These are phyloP conservation scores for Liriodendron chinense DNA, from an alignment of 164 flowering plant genomes.

Conservation along the genomic window DNA sequence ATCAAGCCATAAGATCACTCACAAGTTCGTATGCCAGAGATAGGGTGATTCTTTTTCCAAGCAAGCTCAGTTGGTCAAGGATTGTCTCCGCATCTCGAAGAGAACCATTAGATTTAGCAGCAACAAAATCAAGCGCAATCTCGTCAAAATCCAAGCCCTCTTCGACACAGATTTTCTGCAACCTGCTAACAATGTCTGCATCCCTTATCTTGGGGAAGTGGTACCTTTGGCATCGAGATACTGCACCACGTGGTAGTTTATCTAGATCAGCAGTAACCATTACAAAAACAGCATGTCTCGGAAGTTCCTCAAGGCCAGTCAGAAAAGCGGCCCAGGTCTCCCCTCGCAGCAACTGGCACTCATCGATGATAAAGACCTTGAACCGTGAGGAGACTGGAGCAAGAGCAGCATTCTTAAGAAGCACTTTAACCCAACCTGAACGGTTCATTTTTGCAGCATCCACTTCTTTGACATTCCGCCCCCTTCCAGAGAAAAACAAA, in stretches of 20 bases:
- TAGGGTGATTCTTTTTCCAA: slow-evolving; percentile 71
- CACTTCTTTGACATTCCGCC: slow-evolving; percentile 63
- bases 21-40: slow-evolving; percentile 77
- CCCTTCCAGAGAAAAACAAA: slow-evolving; percentile 59
- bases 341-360: slow-evolving; percentile 68
- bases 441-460: slow-evolving; percentile 63
- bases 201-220: slow-evolving; percentile 77
- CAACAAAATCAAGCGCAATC: slow-evolving; percentile 72
- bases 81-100: slow-evolving; percentile 91
- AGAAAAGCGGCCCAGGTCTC: slow-evolving; percentile 71
- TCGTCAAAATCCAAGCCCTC: slow-evolving; percentile 69
- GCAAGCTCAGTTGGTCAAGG: slow-evolving; percentile 92
- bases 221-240: slow-evolving; percentile 68
- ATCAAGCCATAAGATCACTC: slow-evolving; percentile 25
- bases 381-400: slow-evolving; percentile 71
- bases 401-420: slow-evolving; percentile 46
- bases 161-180: slow-evolving; percentile 53
- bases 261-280: slow-evolving; percentile 75
- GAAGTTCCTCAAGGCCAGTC: slow-evolving; percentile 51
- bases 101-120: slow-evolving; percentile 78
- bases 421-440: slow-evolving; percentile 39
- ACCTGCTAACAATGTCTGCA: slow-evolving; percentile 48
- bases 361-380: slow-evolving; percentile 73
- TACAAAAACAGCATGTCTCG: slow-evolving; percentile 67
- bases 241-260: slow-evolving; percentile 60